These are phyloP conservation scores for Talaromyces borbonicus DNA, from an alignment of 495 filamentous ascomycete species.

Conservation along the genomic window DNA sequence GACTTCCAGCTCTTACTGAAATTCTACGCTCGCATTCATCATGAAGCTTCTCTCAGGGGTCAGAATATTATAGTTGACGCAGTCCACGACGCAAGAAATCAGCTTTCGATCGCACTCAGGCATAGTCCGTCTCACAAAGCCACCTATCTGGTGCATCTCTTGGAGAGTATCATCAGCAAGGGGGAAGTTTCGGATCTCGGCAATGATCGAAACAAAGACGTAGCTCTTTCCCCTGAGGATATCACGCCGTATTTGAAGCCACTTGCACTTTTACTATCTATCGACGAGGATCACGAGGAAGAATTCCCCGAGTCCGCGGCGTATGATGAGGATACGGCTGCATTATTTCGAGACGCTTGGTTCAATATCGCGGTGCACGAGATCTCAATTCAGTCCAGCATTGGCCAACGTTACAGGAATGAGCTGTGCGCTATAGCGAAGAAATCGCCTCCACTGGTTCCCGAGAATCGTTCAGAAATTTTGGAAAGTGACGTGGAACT, in stretches of 20 bases:
- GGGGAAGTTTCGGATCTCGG: conserved; percentile 57
- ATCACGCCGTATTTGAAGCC: conserved; percentile 78
- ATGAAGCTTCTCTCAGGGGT: conserved; percentile 59
- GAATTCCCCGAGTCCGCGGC: conserved; percentile 13
- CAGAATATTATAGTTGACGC: conserved; percentile 33
- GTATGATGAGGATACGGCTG: conserved; percentile 54
- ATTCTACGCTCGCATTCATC: conserved; percentile 62
- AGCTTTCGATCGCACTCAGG: conserved; percentile 59
- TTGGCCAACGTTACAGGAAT: conserved; percentile 54
- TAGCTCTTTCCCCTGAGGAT: conserved; percentile 70
- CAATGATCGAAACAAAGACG: conserved; percentile 57
- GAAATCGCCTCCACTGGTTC: conserved; percentile 73
- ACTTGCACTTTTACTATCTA: conserved; percentile 63
- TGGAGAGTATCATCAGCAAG: conserved; percentile 82
- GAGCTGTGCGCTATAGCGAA: conserved; percentile 75
- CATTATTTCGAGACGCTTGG: conserved; percentile 84
- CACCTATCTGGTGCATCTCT: conserved; percentile 69
- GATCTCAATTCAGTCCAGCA: conserved; percentile 61
- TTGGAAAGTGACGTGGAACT: conserved; percentile 92
- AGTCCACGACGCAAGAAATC: conserved; percentile 55
- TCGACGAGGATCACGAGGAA: conserved; percentile 35
- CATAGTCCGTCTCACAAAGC: conserved; percentile 61
- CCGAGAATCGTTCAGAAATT: conserved; percentile 75
- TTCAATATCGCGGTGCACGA: conserved; percentile 94
- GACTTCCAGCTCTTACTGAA: conserved; percentile 82